Conservation (phyloP, 768 basidiomycete species). For the Lentinula detonsa region DNA sequence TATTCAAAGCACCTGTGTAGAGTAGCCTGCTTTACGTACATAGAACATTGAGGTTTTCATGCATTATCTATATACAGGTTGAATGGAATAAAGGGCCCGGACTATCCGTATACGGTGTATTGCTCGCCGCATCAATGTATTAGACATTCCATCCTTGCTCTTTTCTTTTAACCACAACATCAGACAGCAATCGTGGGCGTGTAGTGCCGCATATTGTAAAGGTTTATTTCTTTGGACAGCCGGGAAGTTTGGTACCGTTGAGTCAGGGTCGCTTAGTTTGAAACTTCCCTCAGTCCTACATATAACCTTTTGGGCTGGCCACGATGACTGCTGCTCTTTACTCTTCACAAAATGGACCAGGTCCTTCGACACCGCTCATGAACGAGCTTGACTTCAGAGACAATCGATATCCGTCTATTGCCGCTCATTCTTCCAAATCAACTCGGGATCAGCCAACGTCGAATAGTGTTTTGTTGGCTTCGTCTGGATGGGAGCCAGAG, state of each 20-base stretch:
- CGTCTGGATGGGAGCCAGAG: conserved; percentile 5
- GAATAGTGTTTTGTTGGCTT: conserved; percentile 7
- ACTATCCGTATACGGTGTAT: background rate
- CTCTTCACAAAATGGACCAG: conserved; percentile 31
- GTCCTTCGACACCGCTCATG: conserved; percentile 36
- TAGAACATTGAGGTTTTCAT: background rate
- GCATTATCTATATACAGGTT: background rate
- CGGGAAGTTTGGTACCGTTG: background rate
- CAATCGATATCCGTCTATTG: conserved; percentile 40
- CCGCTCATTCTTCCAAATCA: conserved; percentile 12
- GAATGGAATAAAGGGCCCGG: background rate
- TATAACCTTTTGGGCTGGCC: conserved; percentile 7
- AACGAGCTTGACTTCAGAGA: conserved; percentile 60
- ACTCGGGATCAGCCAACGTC: background rate
- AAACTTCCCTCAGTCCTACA: background rate
- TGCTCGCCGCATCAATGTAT: background rate
- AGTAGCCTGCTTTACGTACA: background rate
- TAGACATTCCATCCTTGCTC: background rate
- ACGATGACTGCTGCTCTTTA: conserved; percentile 49
- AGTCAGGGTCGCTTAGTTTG: conserved; percentile 2
- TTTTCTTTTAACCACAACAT: background rate
- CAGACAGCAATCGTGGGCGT: background rate
- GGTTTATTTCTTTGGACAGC: background rate
- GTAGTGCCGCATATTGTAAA: background rate
- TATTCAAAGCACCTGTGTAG: background rate